Conservation (phyloP, 352 stramenopile species). For the Phytophthora macrochlamydospora region DNA sequence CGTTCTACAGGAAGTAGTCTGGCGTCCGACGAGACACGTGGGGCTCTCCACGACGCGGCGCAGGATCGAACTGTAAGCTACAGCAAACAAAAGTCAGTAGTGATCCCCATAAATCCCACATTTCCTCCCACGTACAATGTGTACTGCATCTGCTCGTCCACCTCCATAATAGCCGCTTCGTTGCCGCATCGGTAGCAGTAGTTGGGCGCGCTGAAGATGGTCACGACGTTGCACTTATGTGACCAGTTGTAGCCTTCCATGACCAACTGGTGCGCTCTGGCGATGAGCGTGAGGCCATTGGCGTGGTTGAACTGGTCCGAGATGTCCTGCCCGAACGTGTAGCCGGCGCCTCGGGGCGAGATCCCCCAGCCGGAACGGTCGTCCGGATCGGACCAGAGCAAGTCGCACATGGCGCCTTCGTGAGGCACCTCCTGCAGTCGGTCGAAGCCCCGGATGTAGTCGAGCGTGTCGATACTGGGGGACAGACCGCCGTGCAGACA, state of each 20-base stretch:
- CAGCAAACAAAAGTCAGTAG: conserved; percentile 18
- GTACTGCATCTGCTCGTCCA: conserved; percentile 96
- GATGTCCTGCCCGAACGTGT: conserved; percentile 99
- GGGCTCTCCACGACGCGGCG: conserved; percentile 92
- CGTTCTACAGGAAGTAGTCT: conserved; percentile 94
- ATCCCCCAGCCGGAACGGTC: conserved; percentile 99
- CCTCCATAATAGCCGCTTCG: conserved; percentile 97
- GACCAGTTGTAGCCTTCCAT: conserved; percentile 93
- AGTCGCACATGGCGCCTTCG: conserved; percentile 96
- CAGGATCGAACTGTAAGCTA: conserved; percentile 95
- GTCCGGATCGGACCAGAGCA: conserved; percentile 99
- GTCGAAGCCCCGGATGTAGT: conserved; percentile 96
- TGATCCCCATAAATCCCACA: neutral
- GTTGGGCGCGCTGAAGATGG: conserved; percentile 98
- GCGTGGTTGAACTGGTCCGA: conserved; percentile 97
- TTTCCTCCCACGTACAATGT: conserved; percentile 87
- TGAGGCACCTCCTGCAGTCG: conserved; percentile 91
- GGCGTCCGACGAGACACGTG: conserved; percentile 93
- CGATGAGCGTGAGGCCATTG: conserved; percentile 98
- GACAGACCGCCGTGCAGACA: conserved; percentile 98
- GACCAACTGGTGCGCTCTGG: conserved; percentile 94
- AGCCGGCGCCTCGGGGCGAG: conserved; percentile 97
- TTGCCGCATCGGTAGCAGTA: conserved; percentile 99
- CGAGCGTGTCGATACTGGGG: conserved; percentile 92
- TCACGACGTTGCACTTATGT: conserved; percentile 97